phyloP scores from a whole-genome alignment of 352 stramenopile genomes.

The Phytophthora kernoviae region DNA sequence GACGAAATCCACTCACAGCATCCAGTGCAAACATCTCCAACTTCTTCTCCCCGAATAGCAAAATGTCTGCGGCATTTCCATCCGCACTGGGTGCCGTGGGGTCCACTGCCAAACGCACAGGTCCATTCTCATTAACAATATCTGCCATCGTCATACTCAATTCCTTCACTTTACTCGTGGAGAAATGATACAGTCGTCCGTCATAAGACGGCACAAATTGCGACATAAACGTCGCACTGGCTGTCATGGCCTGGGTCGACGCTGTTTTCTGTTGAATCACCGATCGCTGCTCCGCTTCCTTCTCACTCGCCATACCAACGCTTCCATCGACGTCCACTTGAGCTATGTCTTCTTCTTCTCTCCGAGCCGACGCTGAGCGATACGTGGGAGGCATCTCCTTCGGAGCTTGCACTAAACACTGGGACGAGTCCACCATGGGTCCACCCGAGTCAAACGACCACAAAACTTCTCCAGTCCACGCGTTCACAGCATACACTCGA shows the following conservation, averaged over 20 bases:
- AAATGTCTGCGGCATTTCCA: slow-evolving; percentile 51
- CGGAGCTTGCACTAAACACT: slow-evolving; percentile 29
- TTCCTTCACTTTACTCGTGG: slow-evolving; percentile 62
- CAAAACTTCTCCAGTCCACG: slow-evolving; percentile 78
- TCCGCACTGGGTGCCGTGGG: slow-evolving; percentile 6
- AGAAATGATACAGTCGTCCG: slow-evolving; percentile 77
- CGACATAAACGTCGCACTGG: slow-evolving; percentile 47
- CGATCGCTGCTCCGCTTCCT: slow-evolving; percentile 27
- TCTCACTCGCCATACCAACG: slow-evolving; percentile 24
- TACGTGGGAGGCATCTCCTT: slow-evolving; percentile 19
- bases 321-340: slow-evolving; percentile 36
- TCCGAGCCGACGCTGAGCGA: slow-evolving; percentile 6
- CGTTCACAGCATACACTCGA: slow-evolving; percentile 75
- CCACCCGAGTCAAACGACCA: slow-evolving; percentile 86
- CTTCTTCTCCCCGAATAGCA: slow-evolving; percentile 79
- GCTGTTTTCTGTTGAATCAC: slow-evolving; percentile 36
- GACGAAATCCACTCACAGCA: slow-evolving; percentile 58
- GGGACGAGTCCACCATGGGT: slow-evolving; percentile 78
- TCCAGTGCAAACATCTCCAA: slow-evolving; percentile 79
- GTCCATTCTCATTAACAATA: slow-evolving; percentile 75
- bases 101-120: slow-evolving; percentile 54
- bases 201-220: slow-evolving; percentile 80
- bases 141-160: slow-evolving; percentile 81
- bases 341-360: slow-evolving; percentile 7
- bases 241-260: slow-evolving; percentile 28